These are phyloP conservation scores for Coemansia sp. DNA, from an alignment of 192 early-diverging fungal species.

Conservation along the genomic window DNA sequence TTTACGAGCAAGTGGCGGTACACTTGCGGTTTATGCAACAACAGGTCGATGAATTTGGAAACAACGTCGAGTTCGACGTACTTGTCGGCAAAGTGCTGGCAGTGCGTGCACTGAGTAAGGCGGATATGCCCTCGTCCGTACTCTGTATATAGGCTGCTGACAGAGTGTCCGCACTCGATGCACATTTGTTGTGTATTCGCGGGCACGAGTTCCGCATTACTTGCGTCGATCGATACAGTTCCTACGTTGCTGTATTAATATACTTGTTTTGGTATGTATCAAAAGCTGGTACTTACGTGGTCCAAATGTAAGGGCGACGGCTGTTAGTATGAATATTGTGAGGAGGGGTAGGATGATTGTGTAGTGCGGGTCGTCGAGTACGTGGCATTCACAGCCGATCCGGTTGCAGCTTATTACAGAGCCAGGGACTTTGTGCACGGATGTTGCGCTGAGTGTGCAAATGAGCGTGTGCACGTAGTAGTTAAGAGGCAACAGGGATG, in stretches of 20 bases:
- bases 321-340: slow-evolving; percentile 28
- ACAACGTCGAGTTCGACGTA: slow-evolving; percentile 89
- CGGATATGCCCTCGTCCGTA: slow-evolving; percentile 82
- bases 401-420: slow-evolving; percentile 46
- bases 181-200: slow-evolving; percentile 30
- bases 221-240: slow-evolving; percentile 58
- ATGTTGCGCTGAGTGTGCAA: slow-evolving; percentile 51
- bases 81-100: slow-evolving; percentile 83
- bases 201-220: too few relatives aligned
- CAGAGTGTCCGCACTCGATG: slow-evolving; percentile 72
- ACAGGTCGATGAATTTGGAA: slow-evolving; percentile 88
- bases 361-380: slow-evolving; percentile 42
- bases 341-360: slow-evolving; percentile 32
- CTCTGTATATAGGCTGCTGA: slow-evolving; percentile 71
- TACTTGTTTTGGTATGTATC: too few relatives aligned
- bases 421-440: slow-evolving; percentile 13
- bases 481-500: neutral
- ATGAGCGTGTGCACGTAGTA: slow-evolving; percentile 47
- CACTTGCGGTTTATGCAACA: slow-evolving; percentile 80
- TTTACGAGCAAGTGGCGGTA: slow-evolving; percentile 88
- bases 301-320: slow-evolving; percentile 39
- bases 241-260: too few relatives aligned
- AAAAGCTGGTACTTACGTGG: slow-evolving; percentile 29
- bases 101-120: slow-evolving; percentile 73
- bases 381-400: slow-evolving; percentile 54